Evolutionary conservation across 164 flowering plant genomes (phyloP).

Genomic region (Aristolochia contorta): DNA sequence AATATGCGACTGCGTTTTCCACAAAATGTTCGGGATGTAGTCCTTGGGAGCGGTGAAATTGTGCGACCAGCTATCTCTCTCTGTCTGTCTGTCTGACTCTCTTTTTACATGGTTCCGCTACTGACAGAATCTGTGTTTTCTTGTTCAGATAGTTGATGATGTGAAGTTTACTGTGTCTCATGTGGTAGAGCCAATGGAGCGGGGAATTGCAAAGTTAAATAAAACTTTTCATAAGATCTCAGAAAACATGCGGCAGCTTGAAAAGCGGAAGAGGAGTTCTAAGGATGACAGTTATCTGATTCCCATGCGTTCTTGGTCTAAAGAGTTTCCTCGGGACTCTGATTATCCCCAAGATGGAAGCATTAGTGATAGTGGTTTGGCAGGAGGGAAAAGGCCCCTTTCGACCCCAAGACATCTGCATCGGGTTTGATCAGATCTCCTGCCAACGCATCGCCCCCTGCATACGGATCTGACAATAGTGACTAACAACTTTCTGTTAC

Average conservation of each 20-base stretch:
- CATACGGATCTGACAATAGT: no score
- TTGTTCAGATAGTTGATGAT: slow-evolving; percentile 78
- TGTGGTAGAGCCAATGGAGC: slow-evolving; percentile 93
- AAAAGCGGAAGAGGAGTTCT: slow-evolving; percentile 45
- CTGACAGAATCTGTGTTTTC: neutral
- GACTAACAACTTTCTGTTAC: no score
- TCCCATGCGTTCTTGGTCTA: slow-evolving; percentile 59
- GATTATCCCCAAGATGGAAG: slow-evolving; percentile 62
- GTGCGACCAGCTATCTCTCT: slow-evolving; percentile 28
- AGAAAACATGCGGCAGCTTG: slow-evolving; percentile 71
- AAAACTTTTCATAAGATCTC: slow-evolving; percentile 81
- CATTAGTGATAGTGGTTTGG: slow-evolving; percentile 73
- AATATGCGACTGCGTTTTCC: slow-evolving; percentile 61
- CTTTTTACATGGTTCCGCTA: neutral
- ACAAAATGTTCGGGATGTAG: slow-evolving; percentile 91
- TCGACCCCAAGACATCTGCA: no score
- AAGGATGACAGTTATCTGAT: slow-evolving; percentile 71
- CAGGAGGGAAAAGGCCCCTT: slow-evolving; percentile 34
- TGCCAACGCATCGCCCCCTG: no score
- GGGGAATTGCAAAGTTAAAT: slow-evolving; percentile 78
- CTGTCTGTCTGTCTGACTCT: neutral
- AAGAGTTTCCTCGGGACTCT: slow-evolving; percentile 63
- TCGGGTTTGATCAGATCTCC: no score
- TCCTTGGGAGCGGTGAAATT: slow-evolving; percentile 92
- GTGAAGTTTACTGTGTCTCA: slow-evolving; percentile 94